phyloP scores from a whole-genome alignment of 2,329 filamentous ascomycete genomes.

The Microcyclosporella mali region DNA sequence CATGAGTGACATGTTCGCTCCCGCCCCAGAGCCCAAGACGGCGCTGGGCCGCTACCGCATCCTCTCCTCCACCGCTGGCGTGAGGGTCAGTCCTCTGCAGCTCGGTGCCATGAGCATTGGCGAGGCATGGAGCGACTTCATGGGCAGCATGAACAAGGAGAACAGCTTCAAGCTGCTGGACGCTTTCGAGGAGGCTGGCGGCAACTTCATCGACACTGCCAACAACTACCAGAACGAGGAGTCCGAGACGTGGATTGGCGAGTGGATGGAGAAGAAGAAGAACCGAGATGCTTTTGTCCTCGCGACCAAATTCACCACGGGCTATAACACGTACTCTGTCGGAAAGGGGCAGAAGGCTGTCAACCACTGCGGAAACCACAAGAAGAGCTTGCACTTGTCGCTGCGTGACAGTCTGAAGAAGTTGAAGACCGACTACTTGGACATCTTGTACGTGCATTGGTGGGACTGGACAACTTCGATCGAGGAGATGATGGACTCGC shows the following conservation, averaged over 20 bases:
- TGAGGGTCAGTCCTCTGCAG: constrained; percentile 40
- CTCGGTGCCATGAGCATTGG: constrained; percentile 63
- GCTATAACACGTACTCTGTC: constrained; percentile 21
- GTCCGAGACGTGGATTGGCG: constrained; percentile 39
- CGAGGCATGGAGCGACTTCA: constrained; percentile 48
- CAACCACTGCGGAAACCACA: constrained; percentile 56
- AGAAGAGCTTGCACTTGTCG: constrained; percentile 55
- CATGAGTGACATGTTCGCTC: constrained; percentile 26
- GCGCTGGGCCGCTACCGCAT: constrained; percentile 51
- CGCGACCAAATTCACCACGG: constrained; percentile 36
- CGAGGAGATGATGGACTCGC: constrained; percentile 40
- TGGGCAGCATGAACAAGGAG: constrained; percentile 61
- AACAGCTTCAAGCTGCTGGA: constrained; percentile 52
- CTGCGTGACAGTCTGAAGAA: constrained; percentile 38
- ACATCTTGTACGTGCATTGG: constrained; percentile 42
- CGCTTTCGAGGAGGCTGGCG: constrained; percentile 30
- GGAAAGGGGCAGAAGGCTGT: constrained; percentile 51
- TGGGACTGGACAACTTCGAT: constrained; percentile 41
- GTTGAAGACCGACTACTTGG: constrained; percentile 63
- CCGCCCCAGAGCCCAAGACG: constrained; percentile 43
- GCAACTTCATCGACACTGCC: constrained; percentile 34
- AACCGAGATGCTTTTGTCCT: constrained; percentile 38
- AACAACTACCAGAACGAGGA: constrained; percentile 38
- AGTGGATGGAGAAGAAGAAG: constrained; percentile 36
- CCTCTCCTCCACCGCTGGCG: constrained; percentile 46